Base-by-base conservation (phyloP, 768 basidiomycete species). In the Mycena latifolia region DNA sequence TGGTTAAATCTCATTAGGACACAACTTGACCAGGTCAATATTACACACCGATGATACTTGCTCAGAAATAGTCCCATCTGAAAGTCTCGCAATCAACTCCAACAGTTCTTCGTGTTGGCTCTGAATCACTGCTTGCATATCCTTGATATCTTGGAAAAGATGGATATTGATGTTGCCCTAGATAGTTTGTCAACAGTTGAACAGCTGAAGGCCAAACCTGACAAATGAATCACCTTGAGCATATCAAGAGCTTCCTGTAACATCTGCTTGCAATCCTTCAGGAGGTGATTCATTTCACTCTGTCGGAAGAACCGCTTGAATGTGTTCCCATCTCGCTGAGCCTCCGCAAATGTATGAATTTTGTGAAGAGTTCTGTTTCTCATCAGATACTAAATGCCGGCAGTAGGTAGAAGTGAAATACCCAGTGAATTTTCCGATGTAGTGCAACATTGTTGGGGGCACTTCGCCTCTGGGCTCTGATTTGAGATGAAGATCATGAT, bases 41-140 rank as follows among this genome's bases (percentile, higher is more conserved):
- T 37, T 18, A 37, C 52, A 31, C 20, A 54, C 53, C 12, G 22
- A 39, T 6, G 53, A 54, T 1, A n/a, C 17, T 24, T 10, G 5
- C 5, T 54, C 53, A 1, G 53, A 54, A 4, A 5, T 20, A 3
- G n/a, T 11, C 0, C n/a, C 24, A 15, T 54, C 53, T 5, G 53
- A 39, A 14, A 54, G 37, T 18, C n/a, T 54, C 15, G 53, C 39
- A 17, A 54, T 54, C n/a, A 54, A 9, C 31, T 54, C 53, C 11
- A 54, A 20, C 10, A 54, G 24, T 20, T 54, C 37, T 25, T 39
- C 12, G 11, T 54, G 35, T 22, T 37, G 12, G 35, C 22, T 37
- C 33, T 20, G 10, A 27, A 33, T 39, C 15, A 10, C 11, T 27
- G 9, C 29, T 27, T 35, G 37, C 35, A 54, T 54, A 2, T 17